These are phyloP conservation scores for Gracilariopsis chorda DNA, from an alignment of 23 red algal genomes.

Conservation along the genomic window DNA sequence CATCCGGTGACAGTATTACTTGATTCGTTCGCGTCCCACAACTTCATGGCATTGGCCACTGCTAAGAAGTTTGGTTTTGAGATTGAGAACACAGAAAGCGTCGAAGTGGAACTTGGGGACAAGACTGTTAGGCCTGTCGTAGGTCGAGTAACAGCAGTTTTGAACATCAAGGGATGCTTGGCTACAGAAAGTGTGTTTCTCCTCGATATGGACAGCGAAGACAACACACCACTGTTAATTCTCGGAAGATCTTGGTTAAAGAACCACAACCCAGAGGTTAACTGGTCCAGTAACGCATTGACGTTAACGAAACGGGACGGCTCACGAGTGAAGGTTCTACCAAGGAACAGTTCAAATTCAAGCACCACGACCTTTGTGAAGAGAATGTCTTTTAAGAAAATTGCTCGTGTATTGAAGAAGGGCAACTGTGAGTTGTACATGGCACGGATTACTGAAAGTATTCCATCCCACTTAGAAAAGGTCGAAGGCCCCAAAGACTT, in stretches of 20 bases:
- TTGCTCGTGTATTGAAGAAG: too few relatives aligned
- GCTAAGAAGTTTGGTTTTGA: background rate
- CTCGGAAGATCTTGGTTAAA: slow-evolving; percentile 13
- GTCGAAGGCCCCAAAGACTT: too few relatives aligned
- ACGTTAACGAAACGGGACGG: too few relatives aligned
- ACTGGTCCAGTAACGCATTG: too few relatives aligned
- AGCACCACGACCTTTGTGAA: too few relatives aligned
- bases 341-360: too few relatives aligned
- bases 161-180: background rate
- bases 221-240: background rate
- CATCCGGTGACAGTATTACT: background rate
- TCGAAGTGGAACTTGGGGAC: slow-evolving; percentile 13
- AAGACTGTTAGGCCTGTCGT: background rate
- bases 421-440: too few relatives aligned
- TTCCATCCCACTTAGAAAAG: too few relatives aligned
- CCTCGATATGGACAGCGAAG: background rate
- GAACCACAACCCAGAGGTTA: too few relatives aligned
- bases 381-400: too few relatives aligned
- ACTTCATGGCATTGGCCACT: background rate
- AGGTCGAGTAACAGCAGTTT: background rate
- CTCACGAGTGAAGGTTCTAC: too few relatives aligned
- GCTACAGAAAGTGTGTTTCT: background rate
- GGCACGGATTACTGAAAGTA: too few relatives aligned
- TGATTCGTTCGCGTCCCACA: slow-evolving; percentile 7
- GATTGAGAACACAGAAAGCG: background rate